These are phyloP conservation scores for Venturia asperata DNA, from an alignment of 2,329 filamentous ascomycete genomes.

Conservation along the genomic window DNA sequence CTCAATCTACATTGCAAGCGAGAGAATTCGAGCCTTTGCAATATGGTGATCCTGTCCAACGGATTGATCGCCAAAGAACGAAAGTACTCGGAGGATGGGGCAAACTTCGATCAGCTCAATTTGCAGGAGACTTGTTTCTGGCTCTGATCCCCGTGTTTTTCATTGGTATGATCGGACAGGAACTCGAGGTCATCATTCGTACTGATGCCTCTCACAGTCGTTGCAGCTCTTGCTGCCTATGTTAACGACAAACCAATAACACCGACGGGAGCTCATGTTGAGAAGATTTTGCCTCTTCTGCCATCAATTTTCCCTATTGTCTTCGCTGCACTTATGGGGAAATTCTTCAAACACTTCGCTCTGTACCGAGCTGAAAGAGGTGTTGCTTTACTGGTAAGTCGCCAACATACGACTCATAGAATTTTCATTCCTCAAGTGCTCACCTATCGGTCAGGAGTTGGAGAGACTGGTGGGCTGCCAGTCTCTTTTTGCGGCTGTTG, in stretches of 20 bases:
- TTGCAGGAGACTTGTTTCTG: constrained; percentile 27
- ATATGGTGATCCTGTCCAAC: not conserved
- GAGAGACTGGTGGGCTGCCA: constrained; percentile 24
- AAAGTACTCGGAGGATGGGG: not conserved
- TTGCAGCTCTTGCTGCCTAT: constrained; percentile 26
- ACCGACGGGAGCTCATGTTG: constrained; percentile 27
- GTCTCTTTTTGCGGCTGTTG: constrained; percentile 33
- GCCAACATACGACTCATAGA: not conserved
- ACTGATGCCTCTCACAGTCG: constrained; percentile 26
- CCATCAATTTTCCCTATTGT: constrained; percentile 34
- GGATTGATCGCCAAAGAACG: not conserved
- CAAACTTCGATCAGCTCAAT: not conserved
- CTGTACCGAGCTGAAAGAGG: constrained; percentile 31
- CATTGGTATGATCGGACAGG: constrained; percentile 26
- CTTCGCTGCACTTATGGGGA: constrained; percentile 31
- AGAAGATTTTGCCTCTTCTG: constrained; percentile 26
- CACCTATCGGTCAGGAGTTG: not conserved
- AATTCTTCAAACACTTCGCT: constrained; percentile 33
- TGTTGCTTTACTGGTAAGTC: constrained; percentile 27
- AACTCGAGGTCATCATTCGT: not conserved
- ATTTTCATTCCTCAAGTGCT: not conserved
- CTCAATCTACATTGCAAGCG: not conserved
- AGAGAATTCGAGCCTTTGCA: constrained; percentile 6
- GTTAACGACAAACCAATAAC: constrained; percentile 25
- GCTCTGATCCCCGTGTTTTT: constrained; percentile 30